Evolutionary conservation across 495 filamentous ascomycete genomes (phyloP), one percentile per base, ranked within the genome.

Genomic region (Sordaria brevicollis): DNA sequence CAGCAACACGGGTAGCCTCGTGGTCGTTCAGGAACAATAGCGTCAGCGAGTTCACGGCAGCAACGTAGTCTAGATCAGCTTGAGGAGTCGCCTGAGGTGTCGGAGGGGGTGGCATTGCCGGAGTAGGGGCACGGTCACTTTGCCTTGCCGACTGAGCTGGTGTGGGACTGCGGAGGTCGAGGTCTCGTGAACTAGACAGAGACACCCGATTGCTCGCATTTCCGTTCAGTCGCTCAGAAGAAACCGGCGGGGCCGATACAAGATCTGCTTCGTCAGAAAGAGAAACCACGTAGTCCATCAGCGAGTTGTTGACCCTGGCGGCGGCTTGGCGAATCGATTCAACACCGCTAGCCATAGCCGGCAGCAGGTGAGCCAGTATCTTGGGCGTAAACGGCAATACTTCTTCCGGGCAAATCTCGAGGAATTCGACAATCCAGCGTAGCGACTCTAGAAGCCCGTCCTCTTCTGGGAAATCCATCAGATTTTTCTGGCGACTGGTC

Each of bases 371-470:
- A 2, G 93, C 92, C 38, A 99, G 81, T 54, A 99, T 88, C 67
- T 92, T 89, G 15, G 96, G 96, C 2, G 96, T 93, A 78, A 98
- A 98, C 2, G 90, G 90, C 38, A 99, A 85, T n/a, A 99, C 94
- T 72, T 98, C 96, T 77, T 97, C 96, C 5, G 95, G 94, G 72
- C 93, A 97, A 62, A 99, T 97, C 49, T 97, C 94, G 72, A 99
- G 92, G 76, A 99, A 97, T 57, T 89, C 90, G 70, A 97, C 94
- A 73, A 97, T 93, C 96, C 96, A 99, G 43, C 93, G 88, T 21
- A 99, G 83, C 11, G 95, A 92, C 65, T 94, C 95, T 54, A 97
- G 83, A 74, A 96, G 88, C 68, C 95, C 92, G 74, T 97, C 91
- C 78, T 97, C 93, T 74, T 97, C 94, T 89, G 41, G 49, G 43